phyloP scores from a whole-genome alignment of 495 filamentous ascomycete genomes.

The Copromyces sp. region DNA sequence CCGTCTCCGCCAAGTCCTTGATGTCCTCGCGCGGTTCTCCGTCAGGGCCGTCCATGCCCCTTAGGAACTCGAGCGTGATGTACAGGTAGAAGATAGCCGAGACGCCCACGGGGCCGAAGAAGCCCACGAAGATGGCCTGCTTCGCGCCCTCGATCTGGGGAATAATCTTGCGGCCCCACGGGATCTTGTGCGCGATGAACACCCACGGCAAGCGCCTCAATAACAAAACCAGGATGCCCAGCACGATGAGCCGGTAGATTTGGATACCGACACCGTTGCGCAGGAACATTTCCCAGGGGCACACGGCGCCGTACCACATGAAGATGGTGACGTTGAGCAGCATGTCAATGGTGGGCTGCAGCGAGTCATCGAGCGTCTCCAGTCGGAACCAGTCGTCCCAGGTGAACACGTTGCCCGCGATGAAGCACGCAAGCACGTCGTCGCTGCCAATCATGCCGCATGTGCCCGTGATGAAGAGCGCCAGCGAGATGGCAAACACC shows the following conservation, averaged over 20 bases:
- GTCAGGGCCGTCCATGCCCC: slow-evolving; percentile 33
- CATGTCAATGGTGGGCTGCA: slow-evolving; percentile 86
- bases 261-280: slow-evolving; percentile 57
- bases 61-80: slow-evolving; percentile 60
- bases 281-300: slow-evolving; percentile 66
- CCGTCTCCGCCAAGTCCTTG: slow-evolving; percentile 46
- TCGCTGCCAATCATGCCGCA: slow-evolving; percentile 86
- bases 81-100: slow-evolving; percentile 87
- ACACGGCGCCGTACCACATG: slow-evolving; percentile 85
- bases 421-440: slow-evolving; percentile 87
- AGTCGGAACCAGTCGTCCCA: slow-evolving; percentile 92
- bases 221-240: slow-evolving; percentile 74
- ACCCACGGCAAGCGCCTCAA: slow-evolving; percentile 72
- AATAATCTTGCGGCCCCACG: slow-evolving; percentile 30
- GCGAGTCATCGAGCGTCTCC: slow-evolving; percentile 75
- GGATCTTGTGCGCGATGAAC: slow-evolving; percentile 55
- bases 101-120: slow-evolving; percentile 94
- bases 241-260: slow-evolving; percentile 62
- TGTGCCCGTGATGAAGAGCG: slow-evolving; percentile 74
- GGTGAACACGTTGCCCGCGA: slow-evolving; percentile 85
- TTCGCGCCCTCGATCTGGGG: slow-evolving; percentile 64
- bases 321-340: slow-evolving; percentile 71
- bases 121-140: slow-evolving; percentile 77
- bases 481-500: slow-evolving; percentile 48
- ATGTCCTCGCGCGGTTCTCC: slow-evolving; percentile 54